Evolutionary conservation across 2,329 filamentous ascomycete species (phyloP), one percentile per base, ranked within the genome.

Genomic region (Orbilia quercus): DNA sequence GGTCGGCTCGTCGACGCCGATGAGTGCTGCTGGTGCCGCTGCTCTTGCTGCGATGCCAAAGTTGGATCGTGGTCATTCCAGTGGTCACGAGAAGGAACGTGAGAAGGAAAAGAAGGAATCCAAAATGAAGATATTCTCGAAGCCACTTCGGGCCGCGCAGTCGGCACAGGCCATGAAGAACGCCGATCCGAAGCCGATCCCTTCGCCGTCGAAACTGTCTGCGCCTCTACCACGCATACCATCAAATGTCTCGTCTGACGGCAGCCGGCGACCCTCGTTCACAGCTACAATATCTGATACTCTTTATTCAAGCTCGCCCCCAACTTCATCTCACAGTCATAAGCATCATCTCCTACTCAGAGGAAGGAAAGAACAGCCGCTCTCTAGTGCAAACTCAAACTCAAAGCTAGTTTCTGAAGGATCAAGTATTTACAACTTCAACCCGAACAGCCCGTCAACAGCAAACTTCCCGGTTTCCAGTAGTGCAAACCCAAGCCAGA

Each of bases 81-180:
- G 53, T 14, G 69, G 69, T 51, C 45, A 69, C 71, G 82, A 77
- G 77, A 66, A 86, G 85, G 79, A 31, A 31, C 4, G 28, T 5
- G 28, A 85, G 57, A 88, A 88, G 77, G 83, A 84, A 70, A 85
- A 85, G 67, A 85, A 87, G 76, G 86, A 86, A 77, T 86, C 86
- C 38, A 89, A 89, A 81, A 89, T 88, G 84, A 89, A 89, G 79
- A 82, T 89, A 3, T 90, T 90, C 78, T 87, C 85, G 3, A 89
- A 89, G 77, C 87, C 87, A 1, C 51, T 73, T n/a, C 62, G 67
- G 7, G 59, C 59, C 28, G 67, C 67, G 1, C 67, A 73, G 38
- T 73, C 69, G 7, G 47, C 60, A 2, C 60, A 73, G 31, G 60
- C 69, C 45, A 69, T 42, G 70, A 76, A 42, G 71, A 76, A 50